Conservation (phyloP, 2,329 filamentous ascomycete genomes). For the Dactylellina haptotyla region DNA sequence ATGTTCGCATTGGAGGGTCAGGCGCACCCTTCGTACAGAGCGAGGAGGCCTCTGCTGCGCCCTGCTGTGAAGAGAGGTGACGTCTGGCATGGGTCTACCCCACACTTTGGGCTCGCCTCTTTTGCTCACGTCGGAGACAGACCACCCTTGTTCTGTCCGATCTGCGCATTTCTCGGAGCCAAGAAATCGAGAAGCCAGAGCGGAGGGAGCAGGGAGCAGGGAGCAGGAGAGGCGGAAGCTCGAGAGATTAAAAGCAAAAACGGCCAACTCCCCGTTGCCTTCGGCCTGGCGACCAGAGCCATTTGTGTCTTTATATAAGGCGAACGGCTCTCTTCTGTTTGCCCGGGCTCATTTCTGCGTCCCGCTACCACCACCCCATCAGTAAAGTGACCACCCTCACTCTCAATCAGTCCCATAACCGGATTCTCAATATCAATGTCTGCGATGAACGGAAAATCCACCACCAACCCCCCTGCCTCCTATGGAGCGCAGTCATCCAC, state of each 20-base stretch:
- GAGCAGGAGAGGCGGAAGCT: not conserved
- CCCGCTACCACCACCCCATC: not conserved
- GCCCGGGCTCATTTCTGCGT: too few relatives aligned
- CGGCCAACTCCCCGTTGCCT: too few relatives aligned
- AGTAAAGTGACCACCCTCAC: not conserved
- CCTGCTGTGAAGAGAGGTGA: constrained; percentile 26
- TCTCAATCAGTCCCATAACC: not conserved
- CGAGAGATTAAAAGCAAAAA: not conserved
- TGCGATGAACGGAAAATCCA: constrained; percentile 23
- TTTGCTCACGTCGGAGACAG: constrained; percentile 23
- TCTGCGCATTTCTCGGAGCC: constrained; percentile 27
- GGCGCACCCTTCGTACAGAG: too few relatives aligned
- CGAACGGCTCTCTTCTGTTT: not conserved
- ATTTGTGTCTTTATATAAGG: not conserved
- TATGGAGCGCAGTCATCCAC: constrained; percentile 61
- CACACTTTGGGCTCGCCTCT: constrained; percentile 10
- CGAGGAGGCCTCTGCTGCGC: too few relatives aligned
- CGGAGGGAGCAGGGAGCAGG: not conserved
- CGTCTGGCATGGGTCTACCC: constrained; percentile 21
- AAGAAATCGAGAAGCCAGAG: constrained; percentile 14
- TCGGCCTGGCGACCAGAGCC: not conserved
- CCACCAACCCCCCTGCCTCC: constrained; percentile 17
- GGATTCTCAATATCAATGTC: not conserved
- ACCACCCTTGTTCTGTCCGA: constrained; percentile 34
- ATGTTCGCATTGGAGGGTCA: too few relatives aligned